Evolutionary conservation across 2,329 filamentous ascomycete genomes (phyloP).

Genomic region (Epichloe glyceriae): DNA sequence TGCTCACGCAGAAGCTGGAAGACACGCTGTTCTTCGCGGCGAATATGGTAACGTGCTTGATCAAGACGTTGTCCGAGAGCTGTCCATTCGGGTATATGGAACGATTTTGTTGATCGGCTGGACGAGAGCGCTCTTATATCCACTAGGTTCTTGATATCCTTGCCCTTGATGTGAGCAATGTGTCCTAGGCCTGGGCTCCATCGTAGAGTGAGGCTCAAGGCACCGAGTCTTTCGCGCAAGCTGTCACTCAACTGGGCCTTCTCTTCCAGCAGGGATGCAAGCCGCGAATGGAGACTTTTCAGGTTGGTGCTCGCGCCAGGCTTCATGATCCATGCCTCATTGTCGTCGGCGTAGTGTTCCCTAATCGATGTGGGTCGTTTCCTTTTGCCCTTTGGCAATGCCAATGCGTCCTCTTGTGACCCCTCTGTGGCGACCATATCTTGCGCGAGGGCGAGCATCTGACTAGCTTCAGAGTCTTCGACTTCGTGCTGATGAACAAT

Average conservation of each 20-base stretch:
- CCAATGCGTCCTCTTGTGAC: slow-evolving; percentile 38
- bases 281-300: slow-evolving; percentile 50
- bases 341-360: slow-evolving; percentile 48
- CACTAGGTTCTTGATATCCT: slow-evolving; percentile 39
- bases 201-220: slow-evolving; percentile 59
- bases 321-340: slow-evolving; percentile 52
- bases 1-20: slow-evolving; percentile 60
- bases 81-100: slow-evolving; percentile 77
- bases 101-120: slow-evolving; percentile 72
- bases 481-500: slow-evolving; percentile 67
- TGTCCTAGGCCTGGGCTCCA: slow-evolving; percentile 84
- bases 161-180: slow-evolving; percentile 80
- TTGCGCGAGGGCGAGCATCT: slow-evolving; percentile 61
- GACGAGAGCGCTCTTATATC: slow-evolving; percentile 46
- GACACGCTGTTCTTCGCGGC: slow-evolving; percentile 70
- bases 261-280: slow-evolving; percentile 46
- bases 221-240: slow-evolving; percentile 48
- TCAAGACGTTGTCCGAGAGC: slow-evolving; percentile 68
- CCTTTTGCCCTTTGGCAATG: slow-evolving; percentile 41
- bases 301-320: slow-evolving; percentile 55
- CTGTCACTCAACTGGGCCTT: slow-evolving; percentile 46
- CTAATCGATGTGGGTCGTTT: slow-evolving; percentile 33
- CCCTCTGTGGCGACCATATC: slow-evolving; percentile 57
- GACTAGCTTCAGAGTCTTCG: slow-evolving; percentile 57
- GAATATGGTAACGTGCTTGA: slow-evolving; percentile 62